These are phyloP conservation scores for Cupressus sempervirens DNA, from an alignment of 75 land plant species.

Conservation along the genomic window DNA sequence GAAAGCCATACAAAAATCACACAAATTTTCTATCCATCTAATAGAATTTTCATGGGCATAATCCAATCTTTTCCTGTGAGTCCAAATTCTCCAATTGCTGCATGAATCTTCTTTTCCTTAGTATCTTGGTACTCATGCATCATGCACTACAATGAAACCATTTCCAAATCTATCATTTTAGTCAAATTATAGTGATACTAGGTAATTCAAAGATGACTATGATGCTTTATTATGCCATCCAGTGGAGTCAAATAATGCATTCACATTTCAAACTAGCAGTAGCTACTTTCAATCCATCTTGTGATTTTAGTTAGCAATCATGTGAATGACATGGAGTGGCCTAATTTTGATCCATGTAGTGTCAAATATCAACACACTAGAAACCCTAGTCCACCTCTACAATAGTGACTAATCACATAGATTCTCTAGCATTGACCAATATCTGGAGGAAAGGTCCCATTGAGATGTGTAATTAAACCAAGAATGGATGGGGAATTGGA, in stretches of 20 bases:
- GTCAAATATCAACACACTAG: too few species aligned
- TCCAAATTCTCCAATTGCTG: conserved; percentile 71
- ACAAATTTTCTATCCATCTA: conserved; percentile 79
- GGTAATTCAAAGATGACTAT: conserved; percentile 77
- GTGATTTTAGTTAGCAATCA: too few species aligned
- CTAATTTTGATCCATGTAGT: too few species aligned
- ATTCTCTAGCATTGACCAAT: too few species aligned
- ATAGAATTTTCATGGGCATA: conserved; percentile 80
- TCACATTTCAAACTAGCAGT: too few species aligned
- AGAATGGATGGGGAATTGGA: too few species aligned
- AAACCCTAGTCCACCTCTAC: too few species aligned
- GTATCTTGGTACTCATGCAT: conserved; percentile 73
- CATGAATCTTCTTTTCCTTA: conserved; percentile 88
- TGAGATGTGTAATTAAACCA: too few species aligned
- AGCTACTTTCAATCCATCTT: too few species aligned
- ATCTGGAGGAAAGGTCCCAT: too few species aligned
- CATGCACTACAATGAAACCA: conserved; percentile 79
- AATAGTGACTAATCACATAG: too few species aligned
- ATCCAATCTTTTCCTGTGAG: conserved; percentile 67
- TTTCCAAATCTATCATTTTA: conserved; percentile 62
- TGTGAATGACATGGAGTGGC: too few species aligned
- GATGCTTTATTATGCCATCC: conserved; percentile 87
- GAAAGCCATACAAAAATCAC: conserved; percentile 89
- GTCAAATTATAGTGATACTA: conserved; percentile 85
- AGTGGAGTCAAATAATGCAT: conserved; percentile 50